Evolutionary conservation across 176 grass and related monocot species (phyloP).

Genomic region (Carex scoparia): DNA sequence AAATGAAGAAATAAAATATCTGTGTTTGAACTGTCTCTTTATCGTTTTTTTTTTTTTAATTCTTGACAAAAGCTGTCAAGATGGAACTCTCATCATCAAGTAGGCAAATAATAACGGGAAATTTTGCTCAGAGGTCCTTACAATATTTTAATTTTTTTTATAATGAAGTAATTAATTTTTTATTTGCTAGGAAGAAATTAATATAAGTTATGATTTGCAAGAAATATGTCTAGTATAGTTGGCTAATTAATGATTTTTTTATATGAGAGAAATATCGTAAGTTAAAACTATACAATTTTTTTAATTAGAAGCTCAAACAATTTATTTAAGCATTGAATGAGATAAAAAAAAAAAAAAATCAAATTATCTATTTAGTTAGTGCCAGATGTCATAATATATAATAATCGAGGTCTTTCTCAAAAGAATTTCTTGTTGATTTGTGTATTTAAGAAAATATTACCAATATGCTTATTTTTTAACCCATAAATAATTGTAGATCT

Average conservation of each 20-base stretch:
- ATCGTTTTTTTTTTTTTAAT: background rate
- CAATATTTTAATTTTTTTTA: background rate
- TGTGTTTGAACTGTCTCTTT: background rate
- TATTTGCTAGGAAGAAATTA: background rate
- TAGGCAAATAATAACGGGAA: background rate
- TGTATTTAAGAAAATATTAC: too few relatives aligned
- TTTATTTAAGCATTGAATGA: background rate
- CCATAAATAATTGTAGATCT: too few relatives aligned
- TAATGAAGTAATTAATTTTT: background rate
- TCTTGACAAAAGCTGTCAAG: too few relatives aligned
- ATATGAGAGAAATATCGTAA: too few relatives aligned
- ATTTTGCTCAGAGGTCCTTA: background rate
- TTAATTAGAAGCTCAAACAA: background rate
- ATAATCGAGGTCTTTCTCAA: too few relatives aligned
- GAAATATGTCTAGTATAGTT: too few relatives aligned
- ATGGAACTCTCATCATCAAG: background rate
- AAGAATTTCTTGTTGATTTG: too few relatives aligned
- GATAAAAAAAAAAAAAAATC: background rate
- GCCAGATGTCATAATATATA: too few relatives aligned
- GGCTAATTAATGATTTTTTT: too few relatives aligned
- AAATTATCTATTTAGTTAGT: too few relatives aligned
- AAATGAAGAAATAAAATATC: background rate
- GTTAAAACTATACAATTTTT: background rate
- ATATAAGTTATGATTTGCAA: too few relatives aligned
- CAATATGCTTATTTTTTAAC: too few relatives aligned